Conservation (phyloP, 2,329 filamentous ascomycete genomes). For the Aphanocladium album region DNA sequence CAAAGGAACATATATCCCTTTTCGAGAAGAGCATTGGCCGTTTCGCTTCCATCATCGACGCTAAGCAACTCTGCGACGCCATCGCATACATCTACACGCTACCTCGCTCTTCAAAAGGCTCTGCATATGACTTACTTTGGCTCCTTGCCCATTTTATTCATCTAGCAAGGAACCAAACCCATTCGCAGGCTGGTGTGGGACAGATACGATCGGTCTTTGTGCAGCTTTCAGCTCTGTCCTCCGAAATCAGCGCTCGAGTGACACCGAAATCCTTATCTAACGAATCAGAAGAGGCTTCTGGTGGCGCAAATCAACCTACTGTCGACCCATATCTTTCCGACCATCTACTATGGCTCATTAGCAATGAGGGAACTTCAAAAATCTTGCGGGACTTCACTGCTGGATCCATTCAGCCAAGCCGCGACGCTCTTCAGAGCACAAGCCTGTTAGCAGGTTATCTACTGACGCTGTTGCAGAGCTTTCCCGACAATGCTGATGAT, state of each 20-base stretch:
- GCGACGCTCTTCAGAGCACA: constrained; percentile 34
- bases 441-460: constrained; percentile 80
- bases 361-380: constrained; percentile 65
- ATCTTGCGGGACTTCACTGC: constrained; percentile 30
- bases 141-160: constrained; percentile 64
- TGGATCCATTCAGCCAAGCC: constrained; percentile 26
- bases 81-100: constrained; percentile 34
- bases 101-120: constrained; percentile 19
- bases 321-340: constrained; percentile 56
- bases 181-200: constrained; percentile 30
- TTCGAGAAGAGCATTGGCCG: constrained; percentile 35
- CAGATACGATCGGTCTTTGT: constrained; percentile 50
- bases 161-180: constrained; percentile 39
- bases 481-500: constrained; percentile 75
- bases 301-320: constrained; percentile 27
- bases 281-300: constrained; percentile 23
- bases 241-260: constrained; percentile 45
- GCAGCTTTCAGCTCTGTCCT: constrained; percentile 47
- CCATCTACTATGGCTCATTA: constrained; percentile 66
- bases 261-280: constrained; percentile 12
- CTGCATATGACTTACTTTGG: constrained; percentile 50
- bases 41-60: constrained; percentile 34
- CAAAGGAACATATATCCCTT: constrained; percentile 30
- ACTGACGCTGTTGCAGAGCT: constrained; percentile 77
- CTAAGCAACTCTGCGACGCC: constrained; percentile 35